Conservation (phyloP, 306 rosid species). For the Castanea sativa region DNA sequence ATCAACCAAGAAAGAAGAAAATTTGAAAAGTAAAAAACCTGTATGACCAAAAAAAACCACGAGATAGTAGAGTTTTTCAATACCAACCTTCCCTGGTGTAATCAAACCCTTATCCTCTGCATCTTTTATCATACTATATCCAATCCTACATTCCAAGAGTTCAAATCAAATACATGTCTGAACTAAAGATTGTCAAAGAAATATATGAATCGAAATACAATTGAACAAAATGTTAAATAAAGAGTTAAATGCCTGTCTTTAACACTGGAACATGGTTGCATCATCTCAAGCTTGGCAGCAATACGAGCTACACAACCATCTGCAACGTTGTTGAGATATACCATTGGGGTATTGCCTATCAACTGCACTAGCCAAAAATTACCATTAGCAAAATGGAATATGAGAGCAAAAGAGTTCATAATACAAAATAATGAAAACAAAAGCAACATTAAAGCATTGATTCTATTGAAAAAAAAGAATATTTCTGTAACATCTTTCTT, state of each 20-base stretch:
- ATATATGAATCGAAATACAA: background rate
- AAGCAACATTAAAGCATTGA: background rate
- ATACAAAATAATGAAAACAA: too few relatives aligned
- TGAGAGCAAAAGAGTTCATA: too few relatives aligned
- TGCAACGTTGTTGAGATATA: slow-evolving; percentile 64
- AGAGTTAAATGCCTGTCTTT: slow-evolving; percentile 53
- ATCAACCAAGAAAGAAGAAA: background rate
- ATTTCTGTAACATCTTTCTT: slow-evolving; percentile 80
- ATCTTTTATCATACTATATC: slow-evolving; percentile 75
- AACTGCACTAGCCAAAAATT: slow-evolving; percentile 33
- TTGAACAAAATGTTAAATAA: background rate
- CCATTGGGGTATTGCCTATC: slow-evolving; percentile 74
- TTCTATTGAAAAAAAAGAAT: slow-evolving; percentile 11
- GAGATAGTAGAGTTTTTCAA: background rate
- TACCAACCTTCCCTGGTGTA: slow-evolving; percentile 76
- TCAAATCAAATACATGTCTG: background rate
- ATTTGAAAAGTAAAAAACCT: background rate
- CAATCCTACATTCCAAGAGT: slow-evolving; percentile 48
- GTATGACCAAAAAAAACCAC: slow-evolving; percentile 1
- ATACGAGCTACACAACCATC: slow-evolving; percentile 71
- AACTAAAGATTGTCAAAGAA: background rate
- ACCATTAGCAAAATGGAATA: background rate
- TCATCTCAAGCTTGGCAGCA: slow-evolving; percentile 73
- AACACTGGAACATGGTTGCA: slow-evolving; percentile 78
- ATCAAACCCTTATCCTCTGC: slow-evolving; percentile 81